A percentile compares a stretch with the other conserved stretches of the same genome.
phyloP scores from a whole-genome alignment of 139 green algal genomes.

The Choricystis sp. region DNA sequence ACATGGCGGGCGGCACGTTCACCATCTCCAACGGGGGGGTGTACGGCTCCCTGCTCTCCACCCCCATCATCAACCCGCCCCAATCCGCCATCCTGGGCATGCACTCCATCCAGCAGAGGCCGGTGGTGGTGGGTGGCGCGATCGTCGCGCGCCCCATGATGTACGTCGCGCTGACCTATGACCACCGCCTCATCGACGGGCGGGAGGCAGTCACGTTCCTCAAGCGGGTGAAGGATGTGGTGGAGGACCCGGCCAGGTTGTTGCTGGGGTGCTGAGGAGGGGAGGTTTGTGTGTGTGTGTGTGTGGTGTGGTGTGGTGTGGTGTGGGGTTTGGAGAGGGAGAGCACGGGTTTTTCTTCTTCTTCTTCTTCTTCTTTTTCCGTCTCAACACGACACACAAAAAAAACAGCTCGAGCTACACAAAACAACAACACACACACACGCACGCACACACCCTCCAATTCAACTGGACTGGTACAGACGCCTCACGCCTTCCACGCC shows the following conservation, averaged over 20 bases:
- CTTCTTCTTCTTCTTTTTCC: neutral
- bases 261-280: constrained; percentile 69
- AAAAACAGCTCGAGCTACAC: too few species aligned
- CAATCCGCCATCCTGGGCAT: constrained; percentile 90
- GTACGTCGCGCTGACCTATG: constrained; percentile 97
- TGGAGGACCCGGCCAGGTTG: constrained; percentile 91
- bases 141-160: constrained; percentile 88
- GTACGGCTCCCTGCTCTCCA: constrained; percentile 86
- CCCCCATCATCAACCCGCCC: constrained; percentile 98
- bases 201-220: constrained; percentile 94
- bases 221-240: constrained; percentile 88
- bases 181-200: constrained; percentile 97
- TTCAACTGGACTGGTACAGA: constrained; percentile 40
- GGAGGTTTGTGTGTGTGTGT: neutral
- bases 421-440: too few species aligned
- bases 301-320: neutral
- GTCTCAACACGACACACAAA: neutral
- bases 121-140: constrained; percentile 62
- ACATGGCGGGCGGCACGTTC: constrained; percentile 99
- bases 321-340: neutral
- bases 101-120: constrained; percentile 82
- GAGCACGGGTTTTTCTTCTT: neutral
- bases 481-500: constrained; percentile 54
- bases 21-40: constrained; percentile 98
- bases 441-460: neutral